phyloP scores from a whole-genome alignment of 176 grass and related monocot genomes.

The Zea luxurians region DNA sequence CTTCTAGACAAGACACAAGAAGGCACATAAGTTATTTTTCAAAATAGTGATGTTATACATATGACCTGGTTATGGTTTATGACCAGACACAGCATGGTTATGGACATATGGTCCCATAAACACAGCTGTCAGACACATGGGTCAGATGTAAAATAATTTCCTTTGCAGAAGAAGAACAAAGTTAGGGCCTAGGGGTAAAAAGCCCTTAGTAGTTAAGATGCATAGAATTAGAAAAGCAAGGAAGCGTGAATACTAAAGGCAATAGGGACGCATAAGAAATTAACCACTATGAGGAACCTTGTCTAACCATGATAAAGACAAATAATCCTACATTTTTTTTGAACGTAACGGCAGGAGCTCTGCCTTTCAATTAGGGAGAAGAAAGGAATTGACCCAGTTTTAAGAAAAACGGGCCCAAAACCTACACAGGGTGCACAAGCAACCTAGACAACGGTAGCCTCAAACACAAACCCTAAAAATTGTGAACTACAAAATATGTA shows the following conservation, averaged over 20 bases:
- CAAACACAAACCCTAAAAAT: background rate
- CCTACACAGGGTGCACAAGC: too few species aligned
- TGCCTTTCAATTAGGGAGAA: too few species aligned
- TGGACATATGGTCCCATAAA: too few species aligned
- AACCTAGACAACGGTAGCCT: too few species aligned
- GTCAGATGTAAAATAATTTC: too few species aligned
- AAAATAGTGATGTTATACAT: too few species aligned
- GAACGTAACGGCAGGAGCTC: too few species aligned
- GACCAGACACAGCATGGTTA: too few species aligned
- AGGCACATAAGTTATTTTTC: background rate
- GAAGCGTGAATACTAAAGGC: background rate
- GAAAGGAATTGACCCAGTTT: too few species aligned
- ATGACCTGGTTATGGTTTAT: too few species aligned
- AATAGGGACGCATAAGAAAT: background rate
- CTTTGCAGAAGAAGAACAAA: background rate
- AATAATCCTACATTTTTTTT: background rate
- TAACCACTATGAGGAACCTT: background rate
- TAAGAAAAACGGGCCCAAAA: too few species aligned
- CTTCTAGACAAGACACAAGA: background rate
- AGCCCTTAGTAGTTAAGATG: conserved; percentile 1
- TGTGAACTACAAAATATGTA: background rate
- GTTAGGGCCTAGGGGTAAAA: conserved; percentile 1
- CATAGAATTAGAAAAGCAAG: conserved; percentile 12
- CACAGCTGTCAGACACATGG: too few species aligned
- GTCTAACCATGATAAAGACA: conserved; percentile 13